Evolutionary conservation across 768 basidiomycete genomes (phyloP).

Genomic region (Tylopilus felleus): DNA sequence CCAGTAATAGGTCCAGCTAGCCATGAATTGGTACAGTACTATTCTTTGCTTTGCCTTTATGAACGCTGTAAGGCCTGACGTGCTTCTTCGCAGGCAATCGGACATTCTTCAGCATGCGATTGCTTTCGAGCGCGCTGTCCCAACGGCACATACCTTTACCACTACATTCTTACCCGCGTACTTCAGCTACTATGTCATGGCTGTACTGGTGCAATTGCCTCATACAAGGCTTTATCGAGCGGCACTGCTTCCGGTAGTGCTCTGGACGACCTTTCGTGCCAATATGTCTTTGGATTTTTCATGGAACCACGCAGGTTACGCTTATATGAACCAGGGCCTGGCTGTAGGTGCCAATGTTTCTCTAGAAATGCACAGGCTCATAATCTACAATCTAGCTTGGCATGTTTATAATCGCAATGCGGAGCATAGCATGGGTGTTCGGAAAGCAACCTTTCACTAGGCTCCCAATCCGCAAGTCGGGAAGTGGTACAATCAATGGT

Average conservation of each 20-base stretch:
- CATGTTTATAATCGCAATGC: conserved; percentile 26
- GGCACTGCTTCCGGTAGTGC: conserved; percentile 47
- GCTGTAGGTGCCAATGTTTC: conserved; percentile 11
- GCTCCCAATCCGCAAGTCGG: conserved; percentile 3
- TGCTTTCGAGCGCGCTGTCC: conserved; percentile 11
- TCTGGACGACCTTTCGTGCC: conserved; percentile 43
- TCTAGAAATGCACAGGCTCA: not conserved
- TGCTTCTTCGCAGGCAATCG: conserved; percentile 1
- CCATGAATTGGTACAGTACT: conserved; percentile 15
- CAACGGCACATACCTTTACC: conserved; percentile 30
- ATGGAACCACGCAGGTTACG: conserved; percentile 6
- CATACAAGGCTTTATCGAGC: conserved; percentile 41
- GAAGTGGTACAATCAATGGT: not conserved
- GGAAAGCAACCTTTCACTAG: conserved; percentile 10
- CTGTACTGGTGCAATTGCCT: conserved; percentile 50
- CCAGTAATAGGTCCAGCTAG: not conserved
- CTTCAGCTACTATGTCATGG: conserved; percentile 47
- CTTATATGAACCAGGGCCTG: conserved; percentile 22
- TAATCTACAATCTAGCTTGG: conserved; percentile 10
- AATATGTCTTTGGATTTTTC: conserved; percentile 27
- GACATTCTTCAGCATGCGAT: conserved; percentile 11
- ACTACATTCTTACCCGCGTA: conserved; percentile 41
- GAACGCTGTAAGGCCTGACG: conserved; percentile 2
- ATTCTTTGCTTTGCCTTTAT: not conserved
- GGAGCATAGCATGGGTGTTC: conserved; percentile 23